These are phyloP conservation scores for Neurospora sp. DNA, from an alignment of 495 filamentous ascomycete genomes.

Conservation along the genomic window DNA sequence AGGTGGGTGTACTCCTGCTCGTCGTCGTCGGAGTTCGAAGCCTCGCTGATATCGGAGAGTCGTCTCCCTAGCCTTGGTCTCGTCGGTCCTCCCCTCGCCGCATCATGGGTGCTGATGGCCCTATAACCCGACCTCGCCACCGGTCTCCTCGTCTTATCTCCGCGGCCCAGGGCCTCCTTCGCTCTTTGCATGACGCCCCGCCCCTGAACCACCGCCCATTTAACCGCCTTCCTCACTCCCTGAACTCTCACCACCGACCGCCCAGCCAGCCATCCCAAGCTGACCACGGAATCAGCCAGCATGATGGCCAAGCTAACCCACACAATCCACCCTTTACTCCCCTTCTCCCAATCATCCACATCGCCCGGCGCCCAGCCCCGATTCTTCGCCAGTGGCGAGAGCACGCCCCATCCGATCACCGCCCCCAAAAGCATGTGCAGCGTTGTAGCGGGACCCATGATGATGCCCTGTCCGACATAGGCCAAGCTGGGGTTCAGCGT, in stretches of 20 bases:
- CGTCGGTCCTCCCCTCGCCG: not conserved
- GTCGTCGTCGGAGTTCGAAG: conserved; percentile 3
- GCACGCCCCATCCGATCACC: conserved; percentile 78
- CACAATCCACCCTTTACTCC: conserved; percentile 96
- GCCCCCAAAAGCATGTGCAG: conserved; percentile 94
- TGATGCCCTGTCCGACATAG: conserved; percentile 78
- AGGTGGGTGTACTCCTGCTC: conserved; percentile 38
- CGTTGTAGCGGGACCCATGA: conserved; percentile 90
- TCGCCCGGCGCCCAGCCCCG: conserved; percentile 83
- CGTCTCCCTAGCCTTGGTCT: not conserved
- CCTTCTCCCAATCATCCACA: conserved; percentile 77
- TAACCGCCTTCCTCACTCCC: not conserved
- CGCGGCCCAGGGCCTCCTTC: not conserved
- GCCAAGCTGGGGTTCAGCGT: conserved; percentile 90
- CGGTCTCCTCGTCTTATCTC: not conserved
- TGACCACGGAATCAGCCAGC: conserved; percentile 86
- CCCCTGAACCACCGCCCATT: not conserved
- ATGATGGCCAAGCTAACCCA: conserved; percentile 95
- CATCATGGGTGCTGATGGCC: not conserved
- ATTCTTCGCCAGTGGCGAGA: conserved; percentile 78
- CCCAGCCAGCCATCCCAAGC: conserved; percentile 68
- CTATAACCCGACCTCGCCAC: conserved; percentile 1
- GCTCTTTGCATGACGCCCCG: not conserved
- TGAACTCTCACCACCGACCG: conserved; percentile 20
- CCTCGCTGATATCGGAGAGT: not conserved